These are phyloP conservation scores for Pichia sp. DNA, from an alignment of 1,139 yeast genomes.

Conservation along the genomic window DNA sequence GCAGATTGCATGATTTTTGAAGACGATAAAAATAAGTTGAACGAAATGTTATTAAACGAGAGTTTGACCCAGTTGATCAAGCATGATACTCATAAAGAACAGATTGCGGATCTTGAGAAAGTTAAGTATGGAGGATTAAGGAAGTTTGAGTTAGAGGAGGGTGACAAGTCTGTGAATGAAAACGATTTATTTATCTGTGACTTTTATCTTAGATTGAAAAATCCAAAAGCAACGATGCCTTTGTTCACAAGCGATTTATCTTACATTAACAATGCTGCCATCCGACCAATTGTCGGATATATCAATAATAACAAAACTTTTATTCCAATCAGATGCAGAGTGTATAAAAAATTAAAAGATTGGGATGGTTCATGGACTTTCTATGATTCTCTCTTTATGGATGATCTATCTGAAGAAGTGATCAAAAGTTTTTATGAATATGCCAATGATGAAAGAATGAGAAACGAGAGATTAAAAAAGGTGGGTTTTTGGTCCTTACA, in stretches of 20 bases:
- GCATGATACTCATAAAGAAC: no score
- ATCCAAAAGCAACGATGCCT: slow-evolving; percentile 85
- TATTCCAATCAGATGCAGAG: slow-evolving; percentile 78
- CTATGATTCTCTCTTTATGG: slow-evolving; percentile 86
- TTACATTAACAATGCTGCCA: slow-evolving; percentile 82
- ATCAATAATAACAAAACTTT: slow-evolving; percentile 85
- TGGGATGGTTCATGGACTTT: slow-evolving; percentile 97
- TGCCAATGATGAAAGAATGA: slow-evolving; percentile 78
- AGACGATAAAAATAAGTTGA: slow-evolving; percentile 28
- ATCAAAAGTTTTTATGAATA: slow-evolving; percentile 86
- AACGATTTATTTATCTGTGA: slow-evolving; percentile 53
- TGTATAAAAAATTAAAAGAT: slow-evolving; percentile 71
- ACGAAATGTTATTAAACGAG: background rate
- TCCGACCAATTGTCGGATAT: slow-evolving; percentile 91
- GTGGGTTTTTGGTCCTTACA: slow-evolving; percentile 95
- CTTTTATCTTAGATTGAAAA: slow-evolving; percentile 66
- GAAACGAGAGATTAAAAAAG: slow-evolving; percentile 64
- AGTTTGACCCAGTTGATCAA: background rate
- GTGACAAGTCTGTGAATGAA: slow-evolving; percentile 19
- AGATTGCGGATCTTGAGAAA: no score
- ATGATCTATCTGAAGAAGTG: slow-evolving; percentile 81
- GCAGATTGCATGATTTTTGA: slow-evolving; percentile 84
- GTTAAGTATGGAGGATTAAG: slow-evolving; percentile 19
- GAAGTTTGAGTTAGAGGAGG: background rate
- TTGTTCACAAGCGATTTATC: slow-evolving; percentile 76